Evolutionary conservation across 2,329 filamentous ascomycete species (phyloP), one percentile per base, ranked within the genome.

Genomic region (Xylariales sp.): DNA sequence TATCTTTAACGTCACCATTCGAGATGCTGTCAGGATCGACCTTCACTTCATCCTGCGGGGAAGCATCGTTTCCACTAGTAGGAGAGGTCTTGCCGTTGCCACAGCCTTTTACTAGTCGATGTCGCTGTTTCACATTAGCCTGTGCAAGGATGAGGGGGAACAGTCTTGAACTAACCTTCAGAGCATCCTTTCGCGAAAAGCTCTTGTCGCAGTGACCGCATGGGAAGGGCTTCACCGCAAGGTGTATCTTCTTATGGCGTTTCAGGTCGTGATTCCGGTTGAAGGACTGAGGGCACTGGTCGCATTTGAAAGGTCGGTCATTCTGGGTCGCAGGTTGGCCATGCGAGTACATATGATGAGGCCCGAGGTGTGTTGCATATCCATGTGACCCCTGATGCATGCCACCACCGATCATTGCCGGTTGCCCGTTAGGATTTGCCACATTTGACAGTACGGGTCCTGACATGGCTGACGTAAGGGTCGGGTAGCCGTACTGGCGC

Each of bases 241-340:
- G 66, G 63, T 98, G 93, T 45, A 97, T 97, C 37, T 89, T 74
- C 71, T 95, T 95, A 63, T 98, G 93, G 38, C 93, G 78, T 67
- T 98, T 98, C 53, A 97, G 65, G 58, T 97, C 93, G 58, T 97
- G 93, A 51, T 97, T 97, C 4, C 93, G 76, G 62, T 95, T 97
- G 69, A 98, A 98, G 27, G 87, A 90, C 60, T 95, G 88, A 1
- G 86, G 80, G 57, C 93, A 98, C 58, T 86, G 78, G 53, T 97
- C 89, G 60, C 93, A 98, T 64, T 90, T 90, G 71, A 95, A 97
- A 0, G 93, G 93, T 4, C 91, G 80, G 52, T 97, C 91, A 43
- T 85, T 83, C 20, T 68, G 66, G 5, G 61, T 52, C 15, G 55
- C 52, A 12, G 75, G 71, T 43, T 76, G 76, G 8, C 69, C 66